Conservation (phyloP, 225 moss, liverwort and hornwort genomes). For the Pseudoscleropodium purum region DNA sequence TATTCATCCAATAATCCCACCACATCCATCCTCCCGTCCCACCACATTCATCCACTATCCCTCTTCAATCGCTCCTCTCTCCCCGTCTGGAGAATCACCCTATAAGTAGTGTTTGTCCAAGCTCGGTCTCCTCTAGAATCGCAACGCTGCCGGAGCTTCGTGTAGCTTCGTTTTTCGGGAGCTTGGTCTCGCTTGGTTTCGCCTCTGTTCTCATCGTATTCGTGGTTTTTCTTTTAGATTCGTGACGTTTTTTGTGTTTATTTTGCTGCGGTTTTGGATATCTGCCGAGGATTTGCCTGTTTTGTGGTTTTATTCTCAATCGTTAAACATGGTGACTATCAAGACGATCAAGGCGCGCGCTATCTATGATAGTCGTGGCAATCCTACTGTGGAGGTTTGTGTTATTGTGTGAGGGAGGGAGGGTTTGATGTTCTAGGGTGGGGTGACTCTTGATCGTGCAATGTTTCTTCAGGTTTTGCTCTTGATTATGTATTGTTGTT, state of each 20-base stretch:
- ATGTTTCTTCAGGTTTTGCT: not conserved
- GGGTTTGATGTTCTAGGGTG: not conserved
- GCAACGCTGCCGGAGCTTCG: not conserved
- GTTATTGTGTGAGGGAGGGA: not conserved
- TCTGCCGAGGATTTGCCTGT: not conserved
- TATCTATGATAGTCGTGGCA: slow-evolving; percentile 81
- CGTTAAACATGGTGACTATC: slow-evolving; percentile 32
- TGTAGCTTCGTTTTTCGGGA: not conserved
- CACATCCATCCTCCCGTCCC: not conserved
- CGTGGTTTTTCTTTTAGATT: no score
- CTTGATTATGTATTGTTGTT: not conserved
- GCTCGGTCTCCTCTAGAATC: no score
- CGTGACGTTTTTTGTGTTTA: no score
- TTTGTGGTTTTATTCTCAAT: not conserved
- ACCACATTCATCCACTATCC: not conserved
- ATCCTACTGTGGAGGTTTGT: slow-evolving; percentile 73
- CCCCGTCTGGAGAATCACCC: not conserved
- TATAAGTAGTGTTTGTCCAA: not conserved
- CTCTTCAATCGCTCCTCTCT: not conserved
- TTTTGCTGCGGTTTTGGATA: no score
- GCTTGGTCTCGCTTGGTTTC: not conserved
- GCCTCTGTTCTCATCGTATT: not conserved
- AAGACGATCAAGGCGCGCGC: slow-evolving; percentile 46
- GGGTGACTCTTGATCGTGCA: not conserved
- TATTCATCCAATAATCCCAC: not conserved